Evolutionary conservation across 495 filamentous ascomycete genomes (phyloP), one percentile per base, ranked within the genome.

Genomic region (Talaromyces thailandensis): DNA sequence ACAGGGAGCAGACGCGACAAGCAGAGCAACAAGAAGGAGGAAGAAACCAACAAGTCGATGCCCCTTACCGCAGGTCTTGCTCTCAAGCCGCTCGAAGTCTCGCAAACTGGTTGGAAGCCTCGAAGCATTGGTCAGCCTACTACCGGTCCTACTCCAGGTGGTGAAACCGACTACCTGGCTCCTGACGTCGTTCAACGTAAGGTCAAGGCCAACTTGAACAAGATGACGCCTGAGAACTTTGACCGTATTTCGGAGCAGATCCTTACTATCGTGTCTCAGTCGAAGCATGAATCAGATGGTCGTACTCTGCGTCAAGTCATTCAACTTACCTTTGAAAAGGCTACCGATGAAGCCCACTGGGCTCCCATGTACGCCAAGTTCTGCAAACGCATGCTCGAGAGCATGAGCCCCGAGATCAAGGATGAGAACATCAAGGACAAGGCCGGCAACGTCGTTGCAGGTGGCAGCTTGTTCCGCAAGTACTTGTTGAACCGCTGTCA

Each of bases 201-300:
- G 85, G 95, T 98, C 70, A 99, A 99, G 85, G 90, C 91, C 60
- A 89, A 89, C 55, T 79, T 99, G 67, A 98, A 99, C 84, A 98
- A 98, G 88, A 98, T 99, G 95, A 97, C 94, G 0, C 94, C 94
- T 1, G 94, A 98, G 77, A 98, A 97, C 68, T 99, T 99, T 71
- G 92, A 97, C 67, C 91, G 88, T 80, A 96, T 99, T 63, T 81
- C 94, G 21, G 87, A 90, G 57, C 92, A 98, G 73, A 96, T 99
- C 60, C 82, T 98, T 26, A 84, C 87, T 40, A 98, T 99, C 68
- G 91, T 93, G 35, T 87, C 84, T 9, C 94, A 99, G 70, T 98
- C 94, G 32, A 96, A 95, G 82, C 88, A 93, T 69, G 94, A 99
- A 79, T 82, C 83, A 6, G 95, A 99, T 70, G 94, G 94, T 40